These are phyloP conservation scores for Naganishia antarctica DNA, from an alignment of 768 basidiomycete genomes.

Conservation along the genomic window DNA sequence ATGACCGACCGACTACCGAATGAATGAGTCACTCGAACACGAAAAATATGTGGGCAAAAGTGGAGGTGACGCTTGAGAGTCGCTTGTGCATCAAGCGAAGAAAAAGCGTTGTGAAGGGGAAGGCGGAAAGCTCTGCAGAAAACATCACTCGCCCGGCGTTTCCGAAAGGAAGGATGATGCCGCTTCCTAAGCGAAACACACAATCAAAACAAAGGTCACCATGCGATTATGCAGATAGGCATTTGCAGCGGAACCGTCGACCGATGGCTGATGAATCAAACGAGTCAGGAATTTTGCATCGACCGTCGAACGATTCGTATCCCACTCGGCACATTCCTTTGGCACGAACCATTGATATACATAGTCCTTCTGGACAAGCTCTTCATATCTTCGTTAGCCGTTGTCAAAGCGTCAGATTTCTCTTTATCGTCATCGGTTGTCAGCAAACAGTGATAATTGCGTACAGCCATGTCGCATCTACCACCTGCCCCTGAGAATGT, in stretches of 20 bases:
- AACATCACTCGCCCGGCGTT: too few species aligned
- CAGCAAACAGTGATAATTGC: neutral
- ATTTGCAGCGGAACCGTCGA: slow-evolving; percentile 6
- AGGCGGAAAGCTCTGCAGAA: too few species aligned
- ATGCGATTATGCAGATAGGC: neutral
- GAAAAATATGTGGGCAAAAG: too few species aligned
- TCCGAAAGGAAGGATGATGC: too few species aligned
- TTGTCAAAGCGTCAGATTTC: too few species aligned
- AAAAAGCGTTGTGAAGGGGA: too few species aligned
- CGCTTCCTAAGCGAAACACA: neutral
- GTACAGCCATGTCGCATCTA: slow-evolving; percentile 22
- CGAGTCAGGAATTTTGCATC: slow-evolving; percentile 8
- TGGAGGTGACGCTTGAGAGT: too few species aligned
- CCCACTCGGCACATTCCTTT: too few species aligned
- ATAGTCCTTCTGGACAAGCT: neutral
- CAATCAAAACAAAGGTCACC: slow-evolving; percentile 4
- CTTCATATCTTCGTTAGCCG: neutral
- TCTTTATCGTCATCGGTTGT: too few species aligned
- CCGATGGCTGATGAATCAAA: slow-evolving; percentile 15
- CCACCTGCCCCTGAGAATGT: slow-evolving; percentile 18
- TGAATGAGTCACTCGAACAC: too few species aligned
- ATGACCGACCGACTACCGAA: too few species aligned
- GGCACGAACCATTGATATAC: neutral
- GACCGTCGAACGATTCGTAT: neutral
- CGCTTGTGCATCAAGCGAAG: too few species aligned